These are phyloP conservation scores for Allium sativum DNA, from an alignment of 106 monocot species.

Conservation along the genomic window DNA sequence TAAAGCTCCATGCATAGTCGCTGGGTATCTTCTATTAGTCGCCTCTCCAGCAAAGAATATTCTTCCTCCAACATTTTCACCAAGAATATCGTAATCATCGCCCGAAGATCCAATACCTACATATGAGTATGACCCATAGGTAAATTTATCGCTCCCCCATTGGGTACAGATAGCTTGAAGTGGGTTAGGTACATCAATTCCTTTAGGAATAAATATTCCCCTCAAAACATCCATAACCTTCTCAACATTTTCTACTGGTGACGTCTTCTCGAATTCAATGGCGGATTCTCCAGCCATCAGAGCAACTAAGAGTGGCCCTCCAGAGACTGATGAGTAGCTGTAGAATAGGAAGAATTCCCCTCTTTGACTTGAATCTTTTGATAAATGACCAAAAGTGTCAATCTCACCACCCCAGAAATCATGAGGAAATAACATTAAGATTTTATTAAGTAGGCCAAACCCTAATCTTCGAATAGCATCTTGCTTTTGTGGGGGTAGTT, in stretches of 20 bases:
- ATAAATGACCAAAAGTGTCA: slow-evolving; percentile 90
- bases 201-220: slow-evolving; percentile 73
- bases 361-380: slow-evolving; percentile 46
- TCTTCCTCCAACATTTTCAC: slow-evolving; percentile 63
- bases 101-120: slow-evolving; percentile 89
- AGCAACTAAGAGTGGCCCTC: slow-evolving; percentile 84
- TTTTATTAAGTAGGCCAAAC: slow-evolving; percentile 91
- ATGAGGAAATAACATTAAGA: slow-evolving; percentile 75
- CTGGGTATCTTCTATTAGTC: slow-evolving; percentile 80
- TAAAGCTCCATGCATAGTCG: slow-evolving; percentile 95
- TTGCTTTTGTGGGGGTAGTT: slow-evolving; percentile 61
- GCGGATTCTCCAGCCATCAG: slow-evolving; percentile 93
- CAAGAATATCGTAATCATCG: slow-evolving; percentile 93
- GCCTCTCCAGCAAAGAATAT: slow-evolving; percentile 98
- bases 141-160: slow-evolving; percentile 82
- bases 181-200: slow-evolving; percentile 77
- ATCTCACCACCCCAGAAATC: slow-evolving; percentile 88
- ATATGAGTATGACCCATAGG: slow-evolving; percentile 90
- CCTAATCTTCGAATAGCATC: slow-evolving; percentile 75
- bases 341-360: slow-evolving; percentile 98
- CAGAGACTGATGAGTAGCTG: slow-evolving; percentile 87
- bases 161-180: slow-evolving; percentile 82
- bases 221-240: slow-evolving; percentile 50
- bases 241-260: slow-evolving; percentile 45
- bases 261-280: slow-evolving; percentile 56